Base-by-base conservation (phyloP, 768 basidiomycete species). In the Boletus bicolor region DNA sequence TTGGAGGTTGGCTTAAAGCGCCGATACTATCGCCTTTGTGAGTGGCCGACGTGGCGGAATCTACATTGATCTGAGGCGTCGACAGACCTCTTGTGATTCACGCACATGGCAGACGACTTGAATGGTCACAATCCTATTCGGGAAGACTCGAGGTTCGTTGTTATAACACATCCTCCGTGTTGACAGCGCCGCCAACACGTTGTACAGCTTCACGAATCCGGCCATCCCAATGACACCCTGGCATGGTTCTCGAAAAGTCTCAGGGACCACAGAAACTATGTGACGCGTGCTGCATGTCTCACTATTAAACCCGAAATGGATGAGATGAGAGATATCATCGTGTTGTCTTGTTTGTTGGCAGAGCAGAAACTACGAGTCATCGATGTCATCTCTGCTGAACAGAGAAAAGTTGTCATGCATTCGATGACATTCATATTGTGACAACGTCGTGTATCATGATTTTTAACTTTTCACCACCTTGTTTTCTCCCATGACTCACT, bases 321-420 rank as follows among this genome's bases (percentile, higher is more conserved):
- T 11, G 52, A 56, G 34, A 38, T 58, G 46, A 46, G 28, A 45
- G 61, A 67, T 30, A 39, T 54, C 44, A 50, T 65, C 43, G 64
- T 66, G 5, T 38, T 64, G 35, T 64, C 64, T 43, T 64, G 62
- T 30, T 24, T 67, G 38, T 37, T 65, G 59, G 61, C 47, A 21
- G 64, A 44, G 24, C 52, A 59, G 15, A 61, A 55, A 21, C 49
- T 60, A 12, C 56, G 51, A 34, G 26, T 43, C 24, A 15, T 32
- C 6, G 19, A 39, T 30, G 7, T 8, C 49, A 30, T 39, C 26
- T 30, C 44, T 9, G 21, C 38, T 32, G 28, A 24, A 2, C 49
- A 51, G 9, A 26, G 28, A 48, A 51, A 24, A 21, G 44, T 28
- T 14, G 8, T 55, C 14, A 26, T 53, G 37, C 17, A 51, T 47